Conservation (phyloP, 306 rosid species). For the Castanea crenata region DNA sequence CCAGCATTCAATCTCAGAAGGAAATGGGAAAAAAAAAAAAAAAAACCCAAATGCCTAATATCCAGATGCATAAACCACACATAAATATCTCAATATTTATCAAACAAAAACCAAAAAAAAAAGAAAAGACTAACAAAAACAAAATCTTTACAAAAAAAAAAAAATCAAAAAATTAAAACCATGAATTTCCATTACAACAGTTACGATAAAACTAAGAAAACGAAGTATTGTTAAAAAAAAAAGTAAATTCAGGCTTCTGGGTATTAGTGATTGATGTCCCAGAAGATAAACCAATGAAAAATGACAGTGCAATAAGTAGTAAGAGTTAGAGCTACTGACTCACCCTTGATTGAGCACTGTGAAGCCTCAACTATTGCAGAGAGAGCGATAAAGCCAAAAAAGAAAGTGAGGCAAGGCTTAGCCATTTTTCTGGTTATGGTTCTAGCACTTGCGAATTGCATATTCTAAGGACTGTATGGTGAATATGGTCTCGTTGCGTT, state of each 20-base stretch:
- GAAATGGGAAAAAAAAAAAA: neutral
- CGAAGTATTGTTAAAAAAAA: neutral
- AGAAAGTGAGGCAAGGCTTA: constrained; percentile 11
- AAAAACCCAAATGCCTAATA: neutral
- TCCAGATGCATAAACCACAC: neutral
- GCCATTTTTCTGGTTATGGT: constrained; percentile 36
- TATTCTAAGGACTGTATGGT: too few species aligned
- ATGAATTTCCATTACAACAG: neutral
- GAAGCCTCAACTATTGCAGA: constrained; percentile 52
- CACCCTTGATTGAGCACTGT: constrained; percentile 59
- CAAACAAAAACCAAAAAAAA: neutral
- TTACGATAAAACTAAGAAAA: neutral
- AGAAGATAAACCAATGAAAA: neutral
- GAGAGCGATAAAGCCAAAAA: constrained; percentile 34
- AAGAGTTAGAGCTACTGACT: neutral
- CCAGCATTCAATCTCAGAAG: neutral
- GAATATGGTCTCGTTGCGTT: too few species aligned
- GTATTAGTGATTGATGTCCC: neutral
- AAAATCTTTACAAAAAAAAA: neutral
- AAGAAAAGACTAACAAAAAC: too few species aligned
- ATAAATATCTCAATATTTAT: neutral
- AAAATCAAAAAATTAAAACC: neutral
- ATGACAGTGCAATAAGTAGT: neutral
- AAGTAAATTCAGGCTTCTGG: neutral
- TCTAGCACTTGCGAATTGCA: neutral